Base-by-base conservation (phyloP, 768 basidiomycete species). In the Suillus sp. region DNA sequence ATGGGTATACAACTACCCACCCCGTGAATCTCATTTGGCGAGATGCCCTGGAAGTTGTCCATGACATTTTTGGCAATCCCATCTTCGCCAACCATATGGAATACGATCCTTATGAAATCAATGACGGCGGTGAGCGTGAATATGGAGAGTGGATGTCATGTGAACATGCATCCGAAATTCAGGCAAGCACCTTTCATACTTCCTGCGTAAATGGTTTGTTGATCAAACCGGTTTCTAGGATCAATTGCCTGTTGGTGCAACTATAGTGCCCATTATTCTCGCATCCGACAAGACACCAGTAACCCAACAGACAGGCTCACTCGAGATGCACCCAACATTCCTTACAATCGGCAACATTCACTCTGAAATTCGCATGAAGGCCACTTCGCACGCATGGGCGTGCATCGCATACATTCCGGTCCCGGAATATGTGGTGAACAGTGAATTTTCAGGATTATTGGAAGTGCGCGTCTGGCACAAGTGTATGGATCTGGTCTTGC, bases 401-500 rank as follows among this genome's bases (percentile, higher is more conserved):
- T 43, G 43, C 43, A 43, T 43, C 1, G n/a, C 10, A 2, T 43
- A 43, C n/a, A 43, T 43, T 20, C 43, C 43, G 10, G n/a, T 43
- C 43, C 43, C n/a, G n/a, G n/a, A n/a, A n/a, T n/a, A n/a, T n/a
- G n/a, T n/a, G n/a, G n/a, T n/a, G n/a, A n/a, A n/a, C n/a, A n/a
- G n/a, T n/a, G n/a, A n/a, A n/a, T n/a, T n/a, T n/a, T n/a, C n/a
- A n/a, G n/a, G n/a, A n/a, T n/a, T n/a, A n/a, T n/a, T n/a, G n/a
- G n/a, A n/a, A n/a, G n/a, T n/a, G 11, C 37, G 37, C 6, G 0
- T 62, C 1, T 62, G 61, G 61, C 77, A 79, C 53, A 51, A 68
- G 37, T 74, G 71, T 61, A 62, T 78, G 2, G 76, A 79, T 61
- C 67, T 74, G 30, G 63, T 78, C 34, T 64, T 70, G 13, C 18